Base-by-base conservation (phyloP, 495 filamentous ascomycete species). In the Annulohypoxylon bovei region DNA sequence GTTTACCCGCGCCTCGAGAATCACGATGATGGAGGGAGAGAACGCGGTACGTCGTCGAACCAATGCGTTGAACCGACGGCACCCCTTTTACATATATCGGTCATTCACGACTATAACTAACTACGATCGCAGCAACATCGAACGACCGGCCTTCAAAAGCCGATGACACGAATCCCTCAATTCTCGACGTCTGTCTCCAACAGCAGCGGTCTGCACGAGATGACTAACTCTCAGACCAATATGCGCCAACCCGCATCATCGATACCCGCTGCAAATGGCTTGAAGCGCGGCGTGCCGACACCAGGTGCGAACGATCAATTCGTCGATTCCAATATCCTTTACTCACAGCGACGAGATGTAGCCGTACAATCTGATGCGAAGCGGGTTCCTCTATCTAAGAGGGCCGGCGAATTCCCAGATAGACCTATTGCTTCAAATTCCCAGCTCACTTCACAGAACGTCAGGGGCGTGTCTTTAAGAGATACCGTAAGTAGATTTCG, bases 221-320 rank as follows among this genome's bases (percentile, higher is more conserved):
- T 81, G 50, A 78, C 87, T 60, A 83, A 88, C 3, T 91, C 92
- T 3, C 84, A 88, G 59, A 88, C 82, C 67, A 95, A 95, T 80
- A 82, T 88, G 63, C 89, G 92, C 65, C 83, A 84, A 11, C 77
- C 78, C 25, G 76, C 83, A 30, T 79, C 84, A 62, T 81, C 83
- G 37, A 87, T 89, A 25, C 85, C 83, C 25, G 74, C 80, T 18
- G 32, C 62, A 14, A 72, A 73, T 27, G 75, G 74, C 2, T 50
- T 73, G 39, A 85, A 85, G 71, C 81, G 83, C 47, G 67, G 72
- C 35, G 58, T 73, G 16, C 75, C 76, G 2, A 65, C 75, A 27
- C 59, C 76, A 64, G 82, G 81, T 67, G 72, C 67, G 66, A 62
- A 75, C 71, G 73, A 59, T 67, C 27, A 55, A 20, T 63, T 54